These are phyloP conservation scores for Hypoxylon perforatum DNA, from an alignment of 495 filamentous ascomycete genomes.

Conservation along the genomic window DNA sequence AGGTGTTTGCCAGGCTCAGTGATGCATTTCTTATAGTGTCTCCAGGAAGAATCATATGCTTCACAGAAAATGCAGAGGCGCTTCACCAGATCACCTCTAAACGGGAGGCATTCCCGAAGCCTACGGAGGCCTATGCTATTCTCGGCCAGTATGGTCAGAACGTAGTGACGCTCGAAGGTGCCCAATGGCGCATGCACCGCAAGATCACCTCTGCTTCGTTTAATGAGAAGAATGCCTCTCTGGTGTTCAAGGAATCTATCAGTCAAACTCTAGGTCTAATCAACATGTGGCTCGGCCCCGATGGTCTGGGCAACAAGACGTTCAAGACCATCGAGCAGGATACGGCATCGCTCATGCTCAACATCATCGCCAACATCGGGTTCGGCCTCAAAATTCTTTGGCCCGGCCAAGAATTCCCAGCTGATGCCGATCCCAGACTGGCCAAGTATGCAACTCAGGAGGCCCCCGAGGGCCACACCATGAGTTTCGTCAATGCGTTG, in stretches of 20 bases:
- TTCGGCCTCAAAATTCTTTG: slow-evolving; percentile 70
- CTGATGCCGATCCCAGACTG: slow-evolving; percentile 52
- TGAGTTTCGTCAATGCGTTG: slow-evolving; percentile 70
- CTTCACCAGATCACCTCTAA: slow-evolving; percentile 69
- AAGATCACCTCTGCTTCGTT: slow-evolving; percentile 76
- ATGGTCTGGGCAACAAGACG: slow-evolving; percentile 52
- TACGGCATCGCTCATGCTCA: slow-evolving; percentile 70
- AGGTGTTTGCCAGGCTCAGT: slow-evolving; percentile 50
- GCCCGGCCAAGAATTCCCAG: slow-evolving; percentile 59
- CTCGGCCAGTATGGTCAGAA: slow-evolving; percentile 72
- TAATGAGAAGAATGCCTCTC: slow-evolving; percentile 75
- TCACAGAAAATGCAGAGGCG: slow-evolving; percentile 66
- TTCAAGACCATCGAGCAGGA: slow-evolving; percentile 65
- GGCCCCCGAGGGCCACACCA: slow-evolving; percentile 62
- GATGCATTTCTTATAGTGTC: slow-evolving; percentile 66
- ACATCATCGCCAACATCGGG: slow-evolving; percentile 75
- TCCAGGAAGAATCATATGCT: slow-evolving; percentile 58
- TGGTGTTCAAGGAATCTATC: slow-evolving; percentile 71
- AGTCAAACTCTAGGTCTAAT: slow-evolving; percentile 68
- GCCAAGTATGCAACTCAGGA: slow-evolving; percentile 57
- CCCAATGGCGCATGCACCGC: slow-evolving; percentile 72
- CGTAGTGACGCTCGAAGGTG: slow-evolving; percentile 71
- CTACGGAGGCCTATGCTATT: slow-evolving; percentile 65
- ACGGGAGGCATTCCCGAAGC: slow-evolving; percentile 75
- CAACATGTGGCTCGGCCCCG: slow-evolving; percentile 57